phyloP scores from a whole-genome alignment of 305 asterid species.

The Vinca major region DNA sequence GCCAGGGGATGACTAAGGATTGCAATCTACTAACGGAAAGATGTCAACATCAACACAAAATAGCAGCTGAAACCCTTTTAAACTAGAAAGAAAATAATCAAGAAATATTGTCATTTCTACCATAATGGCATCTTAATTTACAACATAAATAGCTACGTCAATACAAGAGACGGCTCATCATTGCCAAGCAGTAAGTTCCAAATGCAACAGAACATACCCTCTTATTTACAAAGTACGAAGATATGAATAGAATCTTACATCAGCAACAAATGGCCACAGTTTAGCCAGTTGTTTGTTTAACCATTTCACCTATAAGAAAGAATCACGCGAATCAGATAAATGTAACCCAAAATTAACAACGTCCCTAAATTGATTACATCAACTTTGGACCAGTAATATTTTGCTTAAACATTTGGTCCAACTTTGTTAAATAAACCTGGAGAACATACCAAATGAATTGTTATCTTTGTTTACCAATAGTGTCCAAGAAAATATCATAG shows the following conservation, averaged over 20 bases:
- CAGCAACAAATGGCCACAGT: constrained; percentile 95
- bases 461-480: not conserved
- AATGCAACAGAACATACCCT: not conserved
- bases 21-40: not conserved
- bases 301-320: constrained; percentile 80
- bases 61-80: not conserved
- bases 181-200: not conserved
- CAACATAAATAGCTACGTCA: not conserved
- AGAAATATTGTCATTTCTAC: too few relatives aligned
- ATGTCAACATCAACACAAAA: too few relatives aligned
- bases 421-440: not conserved
- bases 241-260: constrained; percentile 51
- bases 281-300: constrained; percentile 76
- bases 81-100: not conserved
- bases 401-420: not conserved
- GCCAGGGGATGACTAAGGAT: not conserved
- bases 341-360: not conserved
- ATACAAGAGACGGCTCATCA: not conserved
- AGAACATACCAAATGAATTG: not conserved
- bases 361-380: not conserved
- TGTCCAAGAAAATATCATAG: not conserved
- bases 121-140: not conserved
- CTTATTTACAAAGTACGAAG: not conserved
- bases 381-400: not conserved
- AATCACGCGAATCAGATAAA: not conserved